Evolutionary conservation across 2,329 filamentous ascomycete genomes (phyloP).

Genomic region (Trichoderma oligosporum): DNA sequence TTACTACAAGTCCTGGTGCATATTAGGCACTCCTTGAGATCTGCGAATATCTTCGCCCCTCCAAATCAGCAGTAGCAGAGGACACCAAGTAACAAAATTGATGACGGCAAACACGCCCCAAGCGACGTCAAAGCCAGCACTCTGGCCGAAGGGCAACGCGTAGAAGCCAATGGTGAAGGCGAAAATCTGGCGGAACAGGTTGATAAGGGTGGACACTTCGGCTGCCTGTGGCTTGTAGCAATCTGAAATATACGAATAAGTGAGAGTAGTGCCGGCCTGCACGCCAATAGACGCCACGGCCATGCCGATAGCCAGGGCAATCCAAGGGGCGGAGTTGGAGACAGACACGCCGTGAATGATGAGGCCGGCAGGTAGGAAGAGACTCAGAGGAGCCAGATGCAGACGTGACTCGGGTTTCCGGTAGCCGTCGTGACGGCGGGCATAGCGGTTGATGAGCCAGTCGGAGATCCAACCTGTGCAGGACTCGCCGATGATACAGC

Average conservation of each 20-base stretch:
- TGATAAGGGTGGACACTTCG: constrained; percentile 10
- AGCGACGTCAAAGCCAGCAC: constrained; percentile 1
- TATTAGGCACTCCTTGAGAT: constrained; percentile 6
- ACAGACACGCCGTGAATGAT: constrained; percentile 11
- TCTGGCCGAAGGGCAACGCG: constrained; percentile 3
- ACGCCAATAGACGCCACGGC: constrained; percentile 5
- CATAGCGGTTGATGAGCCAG: constrained; percentile 13
- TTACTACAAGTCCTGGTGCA: constrained; percentile 12
- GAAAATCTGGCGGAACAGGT: constrained; percentile 12
- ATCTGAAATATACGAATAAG: constrained; percentile 12
- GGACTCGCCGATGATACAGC: constrained; percentile 8
- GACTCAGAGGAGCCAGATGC: not conserved
- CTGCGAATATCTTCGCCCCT: not conserved
- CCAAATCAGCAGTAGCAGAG: not conserved
- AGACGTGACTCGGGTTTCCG: constrained; percentile 8
- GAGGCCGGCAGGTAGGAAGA: constrained; percentile 6
- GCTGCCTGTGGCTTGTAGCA: constrained; percentile 15
- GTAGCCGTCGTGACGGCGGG: constrained; percentile 7
- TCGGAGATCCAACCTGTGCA: constrained; percentile 15
- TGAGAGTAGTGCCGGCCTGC: constrained; percentile 10
- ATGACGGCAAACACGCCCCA: constrained; percentile 9
- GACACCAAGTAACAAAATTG: constrained; percentile 6
- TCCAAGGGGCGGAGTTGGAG: not conserved
- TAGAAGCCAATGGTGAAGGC: constrained; percentile 13
- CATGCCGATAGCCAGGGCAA: constrained; percentile 12